These are phyloP conservation scores for Amanita rubescens DNA, from an alignment of 768 basidiomycete genomes.

Conservation along the genomic window DNA sequence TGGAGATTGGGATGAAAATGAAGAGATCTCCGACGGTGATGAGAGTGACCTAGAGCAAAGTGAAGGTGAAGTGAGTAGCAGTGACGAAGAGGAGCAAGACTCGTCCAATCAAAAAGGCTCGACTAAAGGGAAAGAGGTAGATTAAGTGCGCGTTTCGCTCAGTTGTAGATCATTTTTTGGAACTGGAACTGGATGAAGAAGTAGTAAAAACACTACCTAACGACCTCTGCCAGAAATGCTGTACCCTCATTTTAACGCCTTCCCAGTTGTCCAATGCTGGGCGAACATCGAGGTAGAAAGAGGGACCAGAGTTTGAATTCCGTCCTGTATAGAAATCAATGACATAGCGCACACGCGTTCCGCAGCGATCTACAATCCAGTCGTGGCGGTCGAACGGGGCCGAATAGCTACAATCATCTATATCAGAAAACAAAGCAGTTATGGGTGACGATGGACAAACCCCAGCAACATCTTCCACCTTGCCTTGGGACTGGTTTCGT, in stretches of 20 bases:
- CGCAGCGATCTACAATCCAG: conserved; percentile 94
- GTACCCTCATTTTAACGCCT: conserved; percentile 76
- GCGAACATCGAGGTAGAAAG: conserved; percentile 91
- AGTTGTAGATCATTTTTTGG: neutral
- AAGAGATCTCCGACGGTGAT: conserved; percentile 34
- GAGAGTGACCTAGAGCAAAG: conserved; percentile 20
- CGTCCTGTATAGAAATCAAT: conserved; percentile 97
- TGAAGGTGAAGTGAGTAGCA: conserved; percentile 61
- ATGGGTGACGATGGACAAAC: conserved; percentile 37
- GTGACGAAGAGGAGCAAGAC: conserved; percentile 33
- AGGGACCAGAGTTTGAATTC: conserved; percentile 36
- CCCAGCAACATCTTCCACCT: conserved; percentile 78
- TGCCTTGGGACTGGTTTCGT: conserved; percentile 74
- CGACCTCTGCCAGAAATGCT: conserved; percentile 41
- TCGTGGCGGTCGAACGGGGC: conserved; percentile 96
- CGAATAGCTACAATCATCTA: conserved; percentile 56
- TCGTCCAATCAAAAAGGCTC: conserved; percentile 28
- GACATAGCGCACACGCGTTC: conserved; percentile 82
- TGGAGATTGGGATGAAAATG: conserved; percentile 35
- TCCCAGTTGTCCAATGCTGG: conserved; percentile 95
- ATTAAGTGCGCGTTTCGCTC: neutral
- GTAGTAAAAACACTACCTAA: conserved; percentile 10
- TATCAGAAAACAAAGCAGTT: conserved; percentile 5
- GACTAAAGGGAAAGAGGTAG: conserved; percentile 29
- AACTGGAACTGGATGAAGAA: conserved; percentile 32